These are phyloP conservation scores for Fraxinus latifolia DNA, from an alignment of 305 asterid species.

Conservation along the genomic window DNA sequence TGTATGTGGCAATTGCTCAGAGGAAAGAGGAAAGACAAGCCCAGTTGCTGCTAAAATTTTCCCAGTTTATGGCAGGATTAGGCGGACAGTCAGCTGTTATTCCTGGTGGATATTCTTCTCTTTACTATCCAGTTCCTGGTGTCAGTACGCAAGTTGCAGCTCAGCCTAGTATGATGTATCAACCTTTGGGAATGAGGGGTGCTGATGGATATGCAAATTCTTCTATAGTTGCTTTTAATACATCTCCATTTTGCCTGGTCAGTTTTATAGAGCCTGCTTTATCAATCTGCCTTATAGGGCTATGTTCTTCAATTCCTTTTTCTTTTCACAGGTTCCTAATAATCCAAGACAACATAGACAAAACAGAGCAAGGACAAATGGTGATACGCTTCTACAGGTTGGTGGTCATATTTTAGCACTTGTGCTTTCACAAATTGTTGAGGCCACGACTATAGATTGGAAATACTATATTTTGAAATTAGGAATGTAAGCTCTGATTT, in stretches of 20 bases:
- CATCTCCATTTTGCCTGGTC: conserved; percentile 54
- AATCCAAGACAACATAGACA: conserved; percentile 54
- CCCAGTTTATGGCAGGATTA: conserved; percentile 53
- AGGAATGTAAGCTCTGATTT: not conserved
- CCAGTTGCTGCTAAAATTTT: conserved; percentile 51
- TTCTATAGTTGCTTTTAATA: conserved; percentile 43
- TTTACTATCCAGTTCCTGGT: conserved; percentile 53
- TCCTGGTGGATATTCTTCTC: conserved; percentile 63
- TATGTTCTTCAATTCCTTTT: not conserved
- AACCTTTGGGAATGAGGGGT: conserved; percentile 59
- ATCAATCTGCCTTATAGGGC: not conserved
- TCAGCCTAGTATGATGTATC: conserved; percentile 55
- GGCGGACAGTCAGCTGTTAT: conserved; percentile 50
- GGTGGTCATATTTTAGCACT: conserved; percentile 30
- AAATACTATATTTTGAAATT: not conserved
- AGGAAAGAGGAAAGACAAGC: conserved; percentile 83
- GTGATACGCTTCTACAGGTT: conserved; percentile 36
- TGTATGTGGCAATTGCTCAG: conserved; percentile 82
- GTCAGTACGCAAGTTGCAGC: conserved; percentile 49
- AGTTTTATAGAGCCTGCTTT: conserved; percentile 29
- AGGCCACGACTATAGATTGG: not conserved
- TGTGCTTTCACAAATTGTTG: not conserved
- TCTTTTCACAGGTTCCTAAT: conserved; percentile 44
- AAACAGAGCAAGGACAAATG: conserved; percentile 55
- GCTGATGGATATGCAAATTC: conserved; percentile 46